Base-by-base conservation (phyloP, 2,329 filamentous ascomycete species). In the Aspergillus neotritici region DNA sequence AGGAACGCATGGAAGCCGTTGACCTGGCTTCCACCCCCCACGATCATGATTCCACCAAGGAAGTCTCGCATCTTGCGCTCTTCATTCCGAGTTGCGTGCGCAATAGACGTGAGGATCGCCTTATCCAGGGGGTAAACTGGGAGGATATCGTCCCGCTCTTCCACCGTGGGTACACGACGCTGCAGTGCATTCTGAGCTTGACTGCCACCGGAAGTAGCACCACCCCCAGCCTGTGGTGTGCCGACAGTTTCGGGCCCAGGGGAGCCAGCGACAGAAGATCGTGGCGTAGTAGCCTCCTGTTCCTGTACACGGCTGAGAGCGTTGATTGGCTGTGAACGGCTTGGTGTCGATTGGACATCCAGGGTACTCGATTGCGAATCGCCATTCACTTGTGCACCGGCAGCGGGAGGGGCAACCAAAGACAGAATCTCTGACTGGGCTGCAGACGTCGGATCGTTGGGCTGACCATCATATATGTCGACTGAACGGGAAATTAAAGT, bases 51-150 rank as follows among this genome's bases (percentile, higher is more conserved):
- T 36, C 86, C 86, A 31, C 87, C 86, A 28, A 94, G 76, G 59
- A 95, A 86, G 61, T 98, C 93, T 41, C 87, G 84, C 50, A 91
- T 82, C 67, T 94, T 94, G 71, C 93, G 91, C 53, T 97, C 89
- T 62, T 97, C 91, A 44, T 84, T 84, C 50, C 84, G 85, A 40
- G 88, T 84, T 6, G 88, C 93, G 64, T 95, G 86, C 37, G 86
- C 79, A 58, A 97, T 94, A 37, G 84, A 90, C 12, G 86, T 89
- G 47, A 96, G 77, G 56, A 98, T 94, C 4, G 93, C 91, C 49
- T 84, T 79, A 63, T 97, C 91, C 17, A 98, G 79, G 0, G 91
- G 83, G 44, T 87, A 86, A 10, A 89, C 69, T 0, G 93, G 90
- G 3, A 96, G 77, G 29, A 93, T 83, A 32, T 81, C 77, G 60